Percentiles rank a stretch among this genome's conserved stretches.
phyloP scores from a whole-genome alignment of 192 early-diverging fungal species.

The Coemansia sp. region DNA sequence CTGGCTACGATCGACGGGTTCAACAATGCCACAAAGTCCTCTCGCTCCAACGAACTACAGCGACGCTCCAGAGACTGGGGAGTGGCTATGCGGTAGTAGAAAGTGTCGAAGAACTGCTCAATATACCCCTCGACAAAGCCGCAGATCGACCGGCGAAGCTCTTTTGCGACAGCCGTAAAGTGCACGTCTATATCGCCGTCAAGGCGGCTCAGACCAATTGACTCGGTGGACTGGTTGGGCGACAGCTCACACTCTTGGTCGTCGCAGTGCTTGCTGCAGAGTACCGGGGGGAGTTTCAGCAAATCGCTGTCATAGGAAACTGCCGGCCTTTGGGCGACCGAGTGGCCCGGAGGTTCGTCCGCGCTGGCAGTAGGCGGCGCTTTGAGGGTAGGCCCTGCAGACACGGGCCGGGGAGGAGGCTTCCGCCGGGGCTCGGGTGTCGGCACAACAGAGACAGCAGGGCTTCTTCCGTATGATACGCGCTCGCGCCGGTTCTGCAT shows the following conservation, averaged over 20 bases:
- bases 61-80: too few species aligned
- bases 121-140: conserved; percentile 36
- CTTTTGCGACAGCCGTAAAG: conserved; percentile 17
- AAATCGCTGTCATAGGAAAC: not conserved
- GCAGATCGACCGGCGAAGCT: conserved; percentile 22
- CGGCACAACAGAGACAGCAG: too few species aligned
- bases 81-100: conserved; percentile 20
- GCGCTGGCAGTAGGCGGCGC: too few species aligned
- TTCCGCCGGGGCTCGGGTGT: too few species aligned
- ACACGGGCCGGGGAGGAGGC: too few species aligned
- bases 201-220: conserved; percentile 21
- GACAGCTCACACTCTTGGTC: conserved; percentile 4
- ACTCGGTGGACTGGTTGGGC: conserved; percentile 23
- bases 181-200: conserved; percentile 38
- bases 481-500: too few species aligned
- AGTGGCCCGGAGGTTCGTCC: too few species aligned
- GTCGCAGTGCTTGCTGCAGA: not conserved
- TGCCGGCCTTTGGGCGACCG: not conserved
- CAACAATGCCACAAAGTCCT: too few species aligned
- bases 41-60: too few species aligned
- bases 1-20: not conserved
- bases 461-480: too few species aligned
- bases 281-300: not conserved
- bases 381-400: too few species aligned
- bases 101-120: conserved; percentile 23